Base-by-base conservation (phyloP, 805 yeast genomes). In the Lipomyces oligophaga region DNA sequence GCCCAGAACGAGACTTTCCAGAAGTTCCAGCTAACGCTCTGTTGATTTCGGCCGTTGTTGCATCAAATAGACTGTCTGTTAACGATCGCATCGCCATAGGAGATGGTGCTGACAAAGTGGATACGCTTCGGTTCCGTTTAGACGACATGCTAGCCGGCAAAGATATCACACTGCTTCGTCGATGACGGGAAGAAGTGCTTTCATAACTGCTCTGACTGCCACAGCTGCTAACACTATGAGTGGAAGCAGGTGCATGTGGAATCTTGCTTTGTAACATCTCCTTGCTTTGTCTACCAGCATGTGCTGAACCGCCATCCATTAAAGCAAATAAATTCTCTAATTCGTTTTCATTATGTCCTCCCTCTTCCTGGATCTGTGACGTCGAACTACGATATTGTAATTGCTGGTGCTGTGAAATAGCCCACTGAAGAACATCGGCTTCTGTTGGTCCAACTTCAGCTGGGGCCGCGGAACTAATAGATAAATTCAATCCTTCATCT, bases 271-370 rank as follows among this genome's bases (percentile, higher is more conserved):
- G 30, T 13, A 13, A 8, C 8, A 26, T 13, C 8, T 8, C 8
- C 11, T 16, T 5, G 6, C 18, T n/a, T 15, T 10, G n/a, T 11
- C 42, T 20, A n/a, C 13, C 24, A 15, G 36, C 20, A 15, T 13
- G 4, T 10, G 5, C 5, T n/a, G 36, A 10, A 19, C 33, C 25
- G 2, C 41, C 34, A 18, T 50, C 56, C 56, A 52, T 52, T 39
- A 52, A 2, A 26, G 56, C 56, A 41, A 52, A 52, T 24, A 52
- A 31, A 10, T 27, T 27, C 32, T 50, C 56, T 16, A 52, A 38
- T 26, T 48, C 56, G 24, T 28, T 30, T 24, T 52, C 56, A 19
- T 39, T 41, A 5, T 44, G 46, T n/a, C 6, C 19, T 3, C 13
- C 33, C 16, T 10, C 26, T 11, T 25, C 26, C 3, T 24, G 22